Percentiles rank a stretch among this genome's conserved stretches.
These are phyloP conservation scores for Vaccinium corymbosum DNA, from an alignment of 148 eudicot species.

Conservation along the genomic window DNA sequence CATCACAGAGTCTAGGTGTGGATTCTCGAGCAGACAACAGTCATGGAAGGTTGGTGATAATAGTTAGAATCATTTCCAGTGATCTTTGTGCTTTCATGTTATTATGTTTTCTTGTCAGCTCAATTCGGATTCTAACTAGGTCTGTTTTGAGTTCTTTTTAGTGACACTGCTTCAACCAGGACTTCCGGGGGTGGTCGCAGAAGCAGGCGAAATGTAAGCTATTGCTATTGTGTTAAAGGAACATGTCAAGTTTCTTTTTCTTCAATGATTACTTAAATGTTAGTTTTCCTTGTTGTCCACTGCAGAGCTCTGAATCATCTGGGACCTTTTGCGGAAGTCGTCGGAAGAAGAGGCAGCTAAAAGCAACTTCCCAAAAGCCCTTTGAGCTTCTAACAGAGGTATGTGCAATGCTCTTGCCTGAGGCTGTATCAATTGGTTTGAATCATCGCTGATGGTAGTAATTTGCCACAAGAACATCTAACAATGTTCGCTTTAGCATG, in stretches of 20 bases:
- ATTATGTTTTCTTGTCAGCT: not conserved
- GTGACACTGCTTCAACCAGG: constrained; percentile 48
- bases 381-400: constrained; percentile 93
- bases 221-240: not conserved
- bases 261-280: not conserved
- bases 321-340: constrained; percentile 52
- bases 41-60: constrained; percentile 60
- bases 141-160: constrained; percentile 18
- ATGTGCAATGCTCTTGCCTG: constrained; percentile 9
- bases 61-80: not conserved
- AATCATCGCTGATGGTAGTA: not conserved
- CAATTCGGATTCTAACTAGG: constrained; percentile 20
- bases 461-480: not conserved
- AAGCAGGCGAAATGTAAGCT: constrained; percentile 67
- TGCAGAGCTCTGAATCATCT: constrained; percentile 63
- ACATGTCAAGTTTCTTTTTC: too few relatives aligned
- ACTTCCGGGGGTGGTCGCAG: constrained; percentile 52
- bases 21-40: constrained; percentile 47
- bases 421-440: not conserved
- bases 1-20: constrained; percentile 64
- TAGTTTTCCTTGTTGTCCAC: not conserved
- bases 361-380: constrained; percentile 66
- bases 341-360: constrained; percentile 61
- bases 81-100: not conserved
- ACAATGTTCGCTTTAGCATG: not conserved